Evolutionary conservation across 306 rosid species (phyloP).

Genomic region (Neltuma alba): DNA sequence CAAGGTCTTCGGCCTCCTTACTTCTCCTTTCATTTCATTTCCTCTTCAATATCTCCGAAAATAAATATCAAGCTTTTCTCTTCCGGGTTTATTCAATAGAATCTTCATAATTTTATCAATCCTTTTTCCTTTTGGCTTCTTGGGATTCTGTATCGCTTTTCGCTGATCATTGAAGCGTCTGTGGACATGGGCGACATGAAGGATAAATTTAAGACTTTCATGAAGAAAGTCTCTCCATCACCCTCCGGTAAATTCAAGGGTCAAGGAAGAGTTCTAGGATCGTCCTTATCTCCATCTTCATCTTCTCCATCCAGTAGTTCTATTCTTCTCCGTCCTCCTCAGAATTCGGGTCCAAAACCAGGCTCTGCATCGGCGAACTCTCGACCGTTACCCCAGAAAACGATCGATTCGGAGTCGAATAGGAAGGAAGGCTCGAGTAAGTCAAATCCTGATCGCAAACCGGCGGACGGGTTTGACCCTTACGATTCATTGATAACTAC

Average conservation of each 20-base stretch:
- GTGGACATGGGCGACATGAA: constrained; percentile 74
- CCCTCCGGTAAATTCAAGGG: constrained; percentile 90
- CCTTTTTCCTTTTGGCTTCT: not conserved
- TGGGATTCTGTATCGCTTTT: not conserved
- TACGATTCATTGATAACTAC: constrained; percentile 78
- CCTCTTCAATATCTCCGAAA: not conserved
- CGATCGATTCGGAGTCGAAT: constrained; percentile 16
- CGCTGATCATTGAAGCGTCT: not conserved
- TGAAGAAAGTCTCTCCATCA: constrained; percentile 73
- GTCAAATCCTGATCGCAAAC: constrained; percentile 44
- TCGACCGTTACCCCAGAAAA: constrained; percentile 44
- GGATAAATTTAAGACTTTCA: constrained; percentile 87
- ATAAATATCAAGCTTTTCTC: not conserved
- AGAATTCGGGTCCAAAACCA: constrained; percentile 47
- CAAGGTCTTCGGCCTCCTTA: not conserved
- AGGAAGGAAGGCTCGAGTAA: constrained; percentile 21
- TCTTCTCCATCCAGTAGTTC: constrained; percentile 41
- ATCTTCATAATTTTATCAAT: not conserved
- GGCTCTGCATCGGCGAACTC: constrained; percentile 30
- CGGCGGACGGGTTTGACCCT: constrained; percentile 70
- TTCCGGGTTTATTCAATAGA: not conserved
- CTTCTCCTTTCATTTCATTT: not conserved
- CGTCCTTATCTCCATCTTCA: constrained; percentile 54
- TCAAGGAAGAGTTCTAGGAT: constrained; percentile 91
- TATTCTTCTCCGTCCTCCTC: constrained; percentile 34